Conservation (phyloP, 257 asterid genomes). For the Jacaranda mimosifolia region DNA sequence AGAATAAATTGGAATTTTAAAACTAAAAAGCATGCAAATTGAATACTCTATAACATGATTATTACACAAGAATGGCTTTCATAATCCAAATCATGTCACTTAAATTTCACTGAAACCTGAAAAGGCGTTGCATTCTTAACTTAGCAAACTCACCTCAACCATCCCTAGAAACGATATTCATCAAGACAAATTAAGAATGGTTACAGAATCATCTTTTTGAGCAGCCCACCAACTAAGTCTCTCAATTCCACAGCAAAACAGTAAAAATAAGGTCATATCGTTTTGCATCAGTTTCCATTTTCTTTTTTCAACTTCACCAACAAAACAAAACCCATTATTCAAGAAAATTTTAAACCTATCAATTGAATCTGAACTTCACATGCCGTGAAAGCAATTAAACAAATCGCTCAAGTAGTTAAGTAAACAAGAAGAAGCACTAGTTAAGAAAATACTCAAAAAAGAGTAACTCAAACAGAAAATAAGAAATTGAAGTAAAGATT, state of each 20-base stretch:
- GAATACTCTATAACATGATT: neutral
- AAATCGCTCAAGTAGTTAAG: neutral
- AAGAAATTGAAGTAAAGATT: constrained; percentile 5
- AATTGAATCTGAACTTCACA: neutral
- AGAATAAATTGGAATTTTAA: neutral
- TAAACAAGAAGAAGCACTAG: neutral
- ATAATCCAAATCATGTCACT: neutral
- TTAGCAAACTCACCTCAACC: neutral
- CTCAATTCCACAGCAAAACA: neutral
- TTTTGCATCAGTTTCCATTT: neutral
- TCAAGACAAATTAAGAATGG: neutral
- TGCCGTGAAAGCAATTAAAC: constrained; percentile 10
- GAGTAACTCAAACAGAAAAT: neutral
- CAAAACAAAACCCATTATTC: neutral
- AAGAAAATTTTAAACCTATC: neutral
- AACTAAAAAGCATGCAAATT: neutral
- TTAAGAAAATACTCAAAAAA: neutral
- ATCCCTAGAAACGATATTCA: neutral
- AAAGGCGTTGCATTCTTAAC: neutral
- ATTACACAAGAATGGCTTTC: neutral
- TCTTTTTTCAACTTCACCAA: neutral
- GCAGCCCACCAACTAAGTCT: neutral
- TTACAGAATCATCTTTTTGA: neutral
- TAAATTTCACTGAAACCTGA: neutral
- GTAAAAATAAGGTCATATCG: neutral